These are phyloP conservation scores for Zancudomyces culisetae DNA, from an alignment of 371 early-diverging fungal species.

Conservation along the genomic window DNA sequence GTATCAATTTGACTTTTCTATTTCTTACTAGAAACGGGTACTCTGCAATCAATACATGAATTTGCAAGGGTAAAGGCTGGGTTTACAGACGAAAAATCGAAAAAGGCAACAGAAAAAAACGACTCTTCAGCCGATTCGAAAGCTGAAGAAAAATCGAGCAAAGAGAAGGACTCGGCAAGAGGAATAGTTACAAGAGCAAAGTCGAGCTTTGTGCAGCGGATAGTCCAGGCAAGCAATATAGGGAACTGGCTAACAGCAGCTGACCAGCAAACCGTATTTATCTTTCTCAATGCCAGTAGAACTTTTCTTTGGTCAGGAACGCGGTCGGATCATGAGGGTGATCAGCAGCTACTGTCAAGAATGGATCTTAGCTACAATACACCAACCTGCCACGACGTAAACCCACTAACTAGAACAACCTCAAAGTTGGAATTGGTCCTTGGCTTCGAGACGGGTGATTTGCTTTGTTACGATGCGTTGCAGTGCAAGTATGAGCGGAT, in stretches of 20 bases:
- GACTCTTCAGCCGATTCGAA: no score
- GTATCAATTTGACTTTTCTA: no score
- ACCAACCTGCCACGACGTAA: slow-evolving; percentile 76
- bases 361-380: slow-evolving; percentile 57
- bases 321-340: slow-evolving; percentile 33
- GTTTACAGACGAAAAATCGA: no score
- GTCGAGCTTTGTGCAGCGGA: slow-evolving; percentile 54
- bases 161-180: no score
- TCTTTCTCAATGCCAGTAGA: slow-evolving; percentile 67
- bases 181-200: slow-evolving; percentile 21
- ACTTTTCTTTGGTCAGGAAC: slow-evolving; percentile 65
- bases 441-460: slow-evolving; percentile 70
- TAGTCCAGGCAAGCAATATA: slow-evolving; percentile 60
- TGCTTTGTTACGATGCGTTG: slow-evolving; percentile 66
- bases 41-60: no score
- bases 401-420: slow-evolving; percentile 38
- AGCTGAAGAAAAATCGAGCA: no score
- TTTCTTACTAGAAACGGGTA: no score
- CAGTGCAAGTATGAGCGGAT: slow-evolving; percentile 53
- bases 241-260: slow-evolving; percentile 52
- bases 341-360: slow-evolving; percentile 52
- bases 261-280: slow-evolving; percentile 44
- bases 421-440: slow-evolving; percentile 55
- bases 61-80: no score
- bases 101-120: no score